phyloP scores from a whole-genome alignment of 1,284 basidiomycete species.

The Fomitopsis pinicola region DNA sequence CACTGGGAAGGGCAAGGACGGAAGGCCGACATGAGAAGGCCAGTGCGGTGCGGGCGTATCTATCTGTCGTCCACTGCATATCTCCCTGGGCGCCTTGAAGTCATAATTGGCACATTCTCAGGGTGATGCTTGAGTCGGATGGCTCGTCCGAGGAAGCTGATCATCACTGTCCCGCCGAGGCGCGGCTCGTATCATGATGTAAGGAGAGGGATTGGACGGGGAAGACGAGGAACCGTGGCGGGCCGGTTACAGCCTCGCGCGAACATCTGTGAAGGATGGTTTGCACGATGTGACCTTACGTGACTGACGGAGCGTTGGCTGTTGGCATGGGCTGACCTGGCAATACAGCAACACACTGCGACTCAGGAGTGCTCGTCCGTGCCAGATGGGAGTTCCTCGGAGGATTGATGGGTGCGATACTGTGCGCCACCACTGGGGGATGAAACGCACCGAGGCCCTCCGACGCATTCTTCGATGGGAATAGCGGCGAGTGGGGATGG shows the following conservation, averaged over 20 bases:
- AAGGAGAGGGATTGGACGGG: neutral
- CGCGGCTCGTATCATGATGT: neutral
- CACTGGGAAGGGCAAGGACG: neutral
- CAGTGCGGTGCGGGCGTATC: conserved; percentile 1
- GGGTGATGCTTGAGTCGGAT: neutral
- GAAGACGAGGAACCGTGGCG: neutral
- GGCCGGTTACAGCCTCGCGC: neutral
- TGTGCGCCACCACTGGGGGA: neutral
- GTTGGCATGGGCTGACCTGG: neutral
- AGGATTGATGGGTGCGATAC: neutral
- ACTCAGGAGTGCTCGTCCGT: neutral
- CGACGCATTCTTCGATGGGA: neutral
- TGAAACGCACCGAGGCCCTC: neutral
- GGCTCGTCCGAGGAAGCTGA: neutral
- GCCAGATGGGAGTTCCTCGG: neutral
- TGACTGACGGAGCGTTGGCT: neutral
- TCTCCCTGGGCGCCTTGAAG: neutral
- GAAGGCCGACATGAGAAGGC: conserved; percentile 2
- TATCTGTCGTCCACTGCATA: conserved; percentile 1
- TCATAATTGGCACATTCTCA: conserved; percentile 1
- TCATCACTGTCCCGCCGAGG: neutral
- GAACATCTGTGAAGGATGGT: neutral
- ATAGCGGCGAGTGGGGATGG: neutral
- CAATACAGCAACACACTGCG: neutral
- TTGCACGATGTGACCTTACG: neutral